Conservation (phyloP, 2,329 filamentous ascomycete species). For the Aspergillus chevalieri region DNA sequence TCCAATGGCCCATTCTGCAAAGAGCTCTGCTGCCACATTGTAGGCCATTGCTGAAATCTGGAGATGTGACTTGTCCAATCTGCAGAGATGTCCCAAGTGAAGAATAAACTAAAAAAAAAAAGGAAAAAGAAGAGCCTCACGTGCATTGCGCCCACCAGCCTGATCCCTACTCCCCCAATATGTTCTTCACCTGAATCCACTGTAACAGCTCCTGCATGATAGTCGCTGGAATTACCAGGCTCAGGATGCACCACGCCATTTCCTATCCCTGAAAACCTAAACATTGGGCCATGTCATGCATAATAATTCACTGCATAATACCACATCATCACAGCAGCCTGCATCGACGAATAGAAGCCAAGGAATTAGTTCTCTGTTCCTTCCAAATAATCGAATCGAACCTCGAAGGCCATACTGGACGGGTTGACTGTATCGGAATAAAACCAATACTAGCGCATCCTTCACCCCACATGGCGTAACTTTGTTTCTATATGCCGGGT, state of each 20-base stretch:
- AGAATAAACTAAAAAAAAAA: neutral
- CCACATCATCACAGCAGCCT: neutral
- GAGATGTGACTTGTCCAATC: neutral
- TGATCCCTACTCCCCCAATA: too few relatives aligned
- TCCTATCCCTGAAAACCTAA: too few relatives aligned
- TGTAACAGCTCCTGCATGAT: too few relatives aligned
- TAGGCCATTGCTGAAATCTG: slow-evolving; percentile 6
- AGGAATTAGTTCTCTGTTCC: neutral
- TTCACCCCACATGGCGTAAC: too few relatives aligned
- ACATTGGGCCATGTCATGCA: neutral
- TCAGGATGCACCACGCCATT: too few relatives aligned
- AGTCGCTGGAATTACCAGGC: too few relatives aligned
- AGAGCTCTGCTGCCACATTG: slow-evolving; percentile 14
- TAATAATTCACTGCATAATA: neutral
- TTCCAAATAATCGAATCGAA: neutral
- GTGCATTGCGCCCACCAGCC: too few relatives aligned
- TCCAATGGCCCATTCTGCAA: slow-evolving; percentile 13
- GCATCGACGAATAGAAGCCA: neutral
- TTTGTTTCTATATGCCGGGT: too few relatives aligned
- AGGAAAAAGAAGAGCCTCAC: neutral
- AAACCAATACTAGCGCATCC: too few relatives aligned
- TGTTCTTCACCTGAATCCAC: too few relatives aligned
- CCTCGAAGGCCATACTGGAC: neutral
- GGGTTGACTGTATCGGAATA: neutral
- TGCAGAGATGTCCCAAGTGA: neutral